A percentile compares a stretch with the other conserved stretches of the same genome.
Evolutionary conservation across 2,329 filamentous ascomycete genomes (phyloP).

Genomic region (Verticillium alfalfae): DNA sequence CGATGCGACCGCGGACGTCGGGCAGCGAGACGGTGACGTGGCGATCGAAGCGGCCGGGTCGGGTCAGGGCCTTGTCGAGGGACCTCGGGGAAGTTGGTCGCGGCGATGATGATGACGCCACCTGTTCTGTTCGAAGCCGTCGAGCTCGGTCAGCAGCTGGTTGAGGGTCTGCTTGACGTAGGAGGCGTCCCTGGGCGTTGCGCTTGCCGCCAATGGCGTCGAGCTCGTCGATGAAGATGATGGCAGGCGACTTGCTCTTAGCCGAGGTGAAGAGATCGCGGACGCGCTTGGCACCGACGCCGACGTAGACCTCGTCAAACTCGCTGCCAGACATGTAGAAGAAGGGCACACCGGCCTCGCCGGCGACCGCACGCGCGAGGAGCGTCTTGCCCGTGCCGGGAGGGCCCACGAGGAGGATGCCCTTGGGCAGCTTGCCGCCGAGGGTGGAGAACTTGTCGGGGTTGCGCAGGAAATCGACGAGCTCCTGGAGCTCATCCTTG

Average conservation of each 20-base stretch:
- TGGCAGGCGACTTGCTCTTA: conserved; percentile 79
- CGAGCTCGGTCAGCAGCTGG: conserved; percentile 91
- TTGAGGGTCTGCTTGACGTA: conserved; percentile 98
- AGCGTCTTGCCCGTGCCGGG: conserved; percentile 97
- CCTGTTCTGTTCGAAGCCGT: conserved; percentile 94
- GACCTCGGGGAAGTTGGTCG: conserved; percentile 94
- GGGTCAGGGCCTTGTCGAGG: conserved; percentile 93
- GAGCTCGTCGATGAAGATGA: conserved; percentile 92
- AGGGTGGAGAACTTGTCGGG: conserved; percentile 90
- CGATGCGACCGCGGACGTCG: conserved; percentile 87
- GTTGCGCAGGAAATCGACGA: conserved; percentile 92
- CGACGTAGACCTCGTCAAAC: conserved; percentile 97
- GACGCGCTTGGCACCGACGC: conserved; percentile 92
- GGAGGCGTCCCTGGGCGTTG: conserved; percentile 81
- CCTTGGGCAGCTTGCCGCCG: conserved; percentile 94
- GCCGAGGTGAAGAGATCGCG: conserved; percentile 85
- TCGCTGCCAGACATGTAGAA: conserved; percentile 99
- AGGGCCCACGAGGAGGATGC: conserved; percentile 89
- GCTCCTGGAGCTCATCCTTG: conserved; percentile 94
- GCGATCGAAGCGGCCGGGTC: conserved; percentile 92
- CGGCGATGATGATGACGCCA: conserved; percentile 91
- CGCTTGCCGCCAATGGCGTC: conserved; percentile 93
- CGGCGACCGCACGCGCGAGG: conserved; percentile 88
- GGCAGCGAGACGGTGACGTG: conserved; percentile 85
- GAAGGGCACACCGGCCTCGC: conserved; percentile 95